Evolutionary conservation across 2,329 filamentous ascomycete species (phyloP), one percentile per base, ranked within the genome.

Genomic region (Trichophyton benhamiae): DNA sequence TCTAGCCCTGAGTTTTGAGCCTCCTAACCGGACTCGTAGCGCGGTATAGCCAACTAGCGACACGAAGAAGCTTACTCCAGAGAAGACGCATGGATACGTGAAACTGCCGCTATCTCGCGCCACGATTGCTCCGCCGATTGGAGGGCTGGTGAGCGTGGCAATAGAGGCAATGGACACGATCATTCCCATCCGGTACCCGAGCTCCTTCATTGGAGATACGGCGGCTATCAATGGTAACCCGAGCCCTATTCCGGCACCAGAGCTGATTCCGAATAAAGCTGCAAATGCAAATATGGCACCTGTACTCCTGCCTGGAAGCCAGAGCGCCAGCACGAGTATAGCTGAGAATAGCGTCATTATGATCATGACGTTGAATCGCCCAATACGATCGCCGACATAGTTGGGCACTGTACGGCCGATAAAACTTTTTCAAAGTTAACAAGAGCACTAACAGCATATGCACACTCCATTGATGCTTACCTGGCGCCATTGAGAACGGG

Each of bases 221-320:
- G n/a, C 27, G 6, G 58, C 58, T 5, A 46, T 48, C 11, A 49
- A 17, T n/a, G 44, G 27, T 3, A 36, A 20, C 13, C 27, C 44
- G 17, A 59, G 44, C 11, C 58, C 58, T 15, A 59, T 36, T 13
- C 41, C 58, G 13, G 58, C 58, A 3, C 58, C 58, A 13, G 58
- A 48, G 27, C 41, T 59, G 44, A 59, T 59, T 6, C 58, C 58
- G 15, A 48, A 48, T 15, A 46, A 38, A 22, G 42, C 27, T 15
- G 58, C 8, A 27, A 59, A 59, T 62, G 86, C 82, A 0, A 82
- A 79, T 0, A 79, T 79, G 58, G 42, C 41, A 1, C 57, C 57
- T 2, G 20, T 46, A 20, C 57, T 46, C 36, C 41, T 44, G 11
- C 36, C 41, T 5, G 58, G 58, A 5, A 59, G 25, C 58, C 57